Evolutionary conservation across 495 filamentous ascomycete genomes (phyloP).

Genomic region (Immersiella caudata): DNA sequence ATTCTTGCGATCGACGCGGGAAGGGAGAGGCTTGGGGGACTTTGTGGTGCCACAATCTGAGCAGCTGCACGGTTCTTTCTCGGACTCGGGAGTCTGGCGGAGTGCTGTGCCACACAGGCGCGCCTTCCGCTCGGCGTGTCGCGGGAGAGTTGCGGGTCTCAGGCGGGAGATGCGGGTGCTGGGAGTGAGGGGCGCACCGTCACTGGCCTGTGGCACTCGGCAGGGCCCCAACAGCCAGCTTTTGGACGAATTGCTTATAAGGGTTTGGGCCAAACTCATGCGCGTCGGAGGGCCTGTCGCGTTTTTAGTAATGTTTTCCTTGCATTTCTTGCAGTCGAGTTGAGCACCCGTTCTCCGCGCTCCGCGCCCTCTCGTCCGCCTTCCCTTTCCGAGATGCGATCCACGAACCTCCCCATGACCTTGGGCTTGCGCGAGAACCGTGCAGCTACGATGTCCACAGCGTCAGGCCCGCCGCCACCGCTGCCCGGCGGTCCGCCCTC

Average conservation of each 20-base stretch:
- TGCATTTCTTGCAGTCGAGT: conserved; percentile 16
- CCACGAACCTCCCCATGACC: conserved; percentile 25
- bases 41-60: conserved; percentile 12
- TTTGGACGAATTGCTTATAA: conserved; percentile 24
- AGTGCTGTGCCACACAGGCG: conserved; percentile 21
- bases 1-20: neutral
- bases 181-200: neutral
- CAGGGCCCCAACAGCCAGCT: conserved; percentile 2
- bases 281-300: conserved; percentile 14
- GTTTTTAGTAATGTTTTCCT: conserved; percentile 21
- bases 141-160: neutral
- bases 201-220: neutral
- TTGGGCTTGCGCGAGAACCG: conserved; percentile 36
- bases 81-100: conserved; percentile 6
- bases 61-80: conserved; percentile 31
- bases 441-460: conserved; percentile 35
- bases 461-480: conserved; percentile 21
- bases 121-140: conserved; percentile 6
- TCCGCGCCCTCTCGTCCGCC: conserved; percentile 6
- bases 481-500: conserved; percentile 6
- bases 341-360: neutral
- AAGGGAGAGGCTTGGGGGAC: neutral
- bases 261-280: conserved; percentile 20
- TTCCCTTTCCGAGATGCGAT: conserved; percentile 1
- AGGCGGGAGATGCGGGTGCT: neutral